Evolutionary conservation across 2,329 filamentous ascomycete genomes (phyloP), one percentile per base, ranked within the genome.

Genomic region (Capronia coronata): DNA sequence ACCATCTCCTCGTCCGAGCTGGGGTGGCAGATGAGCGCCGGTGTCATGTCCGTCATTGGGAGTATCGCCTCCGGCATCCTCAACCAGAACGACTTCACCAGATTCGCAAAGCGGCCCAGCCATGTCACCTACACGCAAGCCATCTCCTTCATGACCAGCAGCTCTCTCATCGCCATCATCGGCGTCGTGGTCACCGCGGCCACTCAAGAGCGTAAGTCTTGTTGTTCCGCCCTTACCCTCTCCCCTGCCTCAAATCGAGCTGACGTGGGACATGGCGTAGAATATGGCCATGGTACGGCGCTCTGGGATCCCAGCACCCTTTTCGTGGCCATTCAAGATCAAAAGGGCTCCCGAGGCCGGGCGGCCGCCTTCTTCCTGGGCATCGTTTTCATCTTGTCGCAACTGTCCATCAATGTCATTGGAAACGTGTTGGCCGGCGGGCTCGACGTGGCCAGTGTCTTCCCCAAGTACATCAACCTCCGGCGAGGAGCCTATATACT

Each of bases 371-470:
- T 75, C 59, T 76, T 77, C 58, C 69, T 69, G 21, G 68, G 69
- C 2, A 57, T 70, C 2, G 73, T 70, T 0, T 62, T 76, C 1
- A 64, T 74, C 3, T 61, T 71, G 1, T 71, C 66, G 8, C 71
- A 75, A 56, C 63, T 75, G 37, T 72, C 68, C 3, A 69, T 75
- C 56, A 70, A 71, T 52, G 65, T 67, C 6, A 65, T 73, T 34
- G 68, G 72, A 43, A 79, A 78, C 56, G 68, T 69, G 0, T 68
- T 77, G 51, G 71, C 71, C 1, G 68, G 70, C 2, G 77, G 74
- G n/a, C n/a, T n/a, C n/a, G n/a, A n/a, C n/a, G n/a, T n/a, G n/a
- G n/a, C n/a, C n/a, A n/a, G n/a, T n/a, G n/a, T n/a, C n/a, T n/a
- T n/a, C n/a, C n/a, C n/a, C n/a, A n/a, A n/a, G n/a, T n/a, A n/a